Conservation (phyloP, 2,329 filamentous ascomycete species). For the Penicillium sp. region DNA sequence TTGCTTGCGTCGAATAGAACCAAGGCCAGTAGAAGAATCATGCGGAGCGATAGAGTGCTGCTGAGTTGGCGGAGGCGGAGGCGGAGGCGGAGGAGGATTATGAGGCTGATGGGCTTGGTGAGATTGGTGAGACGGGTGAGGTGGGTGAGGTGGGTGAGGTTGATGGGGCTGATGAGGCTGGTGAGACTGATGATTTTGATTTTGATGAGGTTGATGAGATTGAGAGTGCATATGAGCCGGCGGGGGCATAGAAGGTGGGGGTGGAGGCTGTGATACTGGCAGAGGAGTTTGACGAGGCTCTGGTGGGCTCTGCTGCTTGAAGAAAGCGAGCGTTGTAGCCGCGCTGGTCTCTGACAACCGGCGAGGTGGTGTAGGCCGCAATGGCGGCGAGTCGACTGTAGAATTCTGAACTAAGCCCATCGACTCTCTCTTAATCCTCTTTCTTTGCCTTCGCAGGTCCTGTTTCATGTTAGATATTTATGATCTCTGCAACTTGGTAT, state of each 20-base stretch:
- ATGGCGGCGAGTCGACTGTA: slow-evolving; percentile 36
- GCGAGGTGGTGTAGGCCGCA: slow-evolving; percentile 38
- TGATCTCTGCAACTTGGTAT: neutral
- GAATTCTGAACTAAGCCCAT: slow-evolving; percentile 40
- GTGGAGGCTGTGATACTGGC: slow-evolving; percentile 25
- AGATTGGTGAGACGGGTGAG: slow-evolving; percentile 14
- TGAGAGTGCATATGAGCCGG: slow-evolving; percentile 21
- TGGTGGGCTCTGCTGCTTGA: slow-evolving; percentile 43
- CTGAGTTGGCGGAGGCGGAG: slow-evolving; percentile 8
- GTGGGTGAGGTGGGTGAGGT: slow-evolving; percentile 5
- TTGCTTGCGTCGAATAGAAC: slow-evolving; percentile 38
- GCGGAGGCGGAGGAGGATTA: slow-evolving; percentile 6
- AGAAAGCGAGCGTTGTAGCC: slow-evolving; percentile 41
- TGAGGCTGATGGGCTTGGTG: slow-evolving; percentile 6
- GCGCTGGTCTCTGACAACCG: slow-evolving; percentile 43
- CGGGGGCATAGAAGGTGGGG: slow-evolving; percentile 19
- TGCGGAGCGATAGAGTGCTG: slow-evolving; percentile 23
- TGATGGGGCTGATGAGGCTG: slow-evolving; percentile 16
- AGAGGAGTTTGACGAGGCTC: slow-evolving; percentile 34
- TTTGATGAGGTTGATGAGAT: slow-evolving; percentile 12
- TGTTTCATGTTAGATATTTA: slow-evolving; percentile 5
- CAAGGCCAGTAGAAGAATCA: slow-evolving; percentile 25
- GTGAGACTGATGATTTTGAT: slow-evolving; percentile 4
- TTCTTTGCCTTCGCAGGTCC: slow-evolving; percentile 41
- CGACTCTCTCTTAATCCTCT: slow-evolving; percentile 40